Evolutionary conservation across 202 grass and related monocot species (phyloP).

Genomic region (Thinopyrum obtusiflorum): DNA sequence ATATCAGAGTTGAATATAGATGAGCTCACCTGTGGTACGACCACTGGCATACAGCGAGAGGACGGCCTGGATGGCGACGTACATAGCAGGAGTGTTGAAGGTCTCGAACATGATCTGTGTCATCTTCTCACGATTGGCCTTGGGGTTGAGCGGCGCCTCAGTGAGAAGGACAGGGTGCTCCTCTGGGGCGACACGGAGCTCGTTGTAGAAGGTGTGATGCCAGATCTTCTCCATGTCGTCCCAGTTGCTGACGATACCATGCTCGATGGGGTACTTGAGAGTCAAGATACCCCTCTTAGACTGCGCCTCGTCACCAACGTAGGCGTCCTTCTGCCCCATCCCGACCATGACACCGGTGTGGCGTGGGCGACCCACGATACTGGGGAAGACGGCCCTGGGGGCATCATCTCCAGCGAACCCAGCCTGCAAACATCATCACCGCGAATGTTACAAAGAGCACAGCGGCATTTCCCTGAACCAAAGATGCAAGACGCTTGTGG

Average conservation of each 20-base stretch:
- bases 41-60: conserved; percentile 94
- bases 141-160: conserved; percentile 92
- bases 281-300: conserved; percentile 96
- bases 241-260: conserved; percentile 95
- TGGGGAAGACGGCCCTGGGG: conserved; percentile 90
- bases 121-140: conserved; percentile 97
- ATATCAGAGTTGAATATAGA: not conserved
- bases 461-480: not conserved
- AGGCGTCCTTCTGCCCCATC: conserved; percentile 94
- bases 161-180: conserved; percentile 90
- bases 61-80: conserved; percentile 96
- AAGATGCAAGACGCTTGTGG: not conserved
- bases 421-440: conserved; percentile 37
- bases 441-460: not conserved
- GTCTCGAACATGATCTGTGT: conserved; percentile 99
- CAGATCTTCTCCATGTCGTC: conserved; percentile 99
- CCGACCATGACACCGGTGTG: conserved; percentile 95
- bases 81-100: conserved; percentile 96
- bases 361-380: conserved; percentile 83
- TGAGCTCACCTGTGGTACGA: conserved; percentile 77
- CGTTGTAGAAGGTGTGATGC: conserved; percentile 96
- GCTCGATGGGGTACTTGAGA: conserved; percentile 95
- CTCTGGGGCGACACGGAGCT: conserved; percentile 88
- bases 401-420: conserved; percentile 92
- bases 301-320: conserved; percentile 90